Evolutionary conservation across 768 basidiomycete genomes (phyloP).

Genomic region (Tubosaeta brunneosetosa): DNA sequence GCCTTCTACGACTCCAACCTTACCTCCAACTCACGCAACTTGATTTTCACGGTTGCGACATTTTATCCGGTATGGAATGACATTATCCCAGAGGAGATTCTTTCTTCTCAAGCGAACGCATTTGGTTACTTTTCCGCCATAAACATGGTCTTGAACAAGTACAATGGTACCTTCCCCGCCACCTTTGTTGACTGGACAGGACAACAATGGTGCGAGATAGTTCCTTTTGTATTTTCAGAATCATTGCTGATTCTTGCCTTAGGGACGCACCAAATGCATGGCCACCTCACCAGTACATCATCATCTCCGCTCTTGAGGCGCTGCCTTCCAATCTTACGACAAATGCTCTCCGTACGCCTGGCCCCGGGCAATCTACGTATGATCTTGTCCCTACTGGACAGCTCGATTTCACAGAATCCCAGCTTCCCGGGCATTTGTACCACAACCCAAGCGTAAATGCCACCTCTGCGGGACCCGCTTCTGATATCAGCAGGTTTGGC

Average conservation of each 20-base stretch:
- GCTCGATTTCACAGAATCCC: slow-evolving; percentile 64
- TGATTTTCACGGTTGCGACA: slow-evolving; percentile 65
- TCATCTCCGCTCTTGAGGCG: slow-evolving; percentile 68
- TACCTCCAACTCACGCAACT: slow-evolving; percentile 58
- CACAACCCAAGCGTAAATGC: slow-evolving; percentile 39
- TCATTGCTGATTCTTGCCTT: not conserved
- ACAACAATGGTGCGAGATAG: slow-evolving; percentile 61
- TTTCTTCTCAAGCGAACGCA: slow-evolving; percentile 51
- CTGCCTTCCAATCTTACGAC: slow-evolving; percentile 70
- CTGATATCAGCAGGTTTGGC: slow-evolving; percentile 56
- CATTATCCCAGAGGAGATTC: slow-evolving; percentile 72
- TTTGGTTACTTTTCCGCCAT: slow-evolving; percentile 71
- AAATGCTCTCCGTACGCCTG: slow-evolving; percentile 48
- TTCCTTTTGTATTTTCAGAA: not conserved
- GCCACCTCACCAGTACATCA: slow-evolving; percentile 83
- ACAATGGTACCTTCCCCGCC: slow-evolving; percentile 81
- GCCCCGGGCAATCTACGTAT: slow-evolving; percentile 54
- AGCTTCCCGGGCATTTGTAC: slow-evolving; percentile 66
- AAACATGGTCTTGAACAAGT: slow-evolving; percentile 75
- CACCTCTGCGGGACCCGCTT: slow-evolving; percentile 46
- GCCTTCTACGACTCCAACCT: slow-evolving; percentile 91
- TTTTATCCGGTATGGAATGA: slow-evolving; percentile 87
- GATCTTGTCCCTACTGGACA: slow-evolving; percentile 73
- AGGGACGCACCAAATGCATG: slow-evolving; percentile 86
- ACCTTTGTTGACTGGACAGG: slow-evolving; percentile 72